Conservation (phyloP, 805 yeast species). For the Saccharomycopsis babjevae region DNA sequence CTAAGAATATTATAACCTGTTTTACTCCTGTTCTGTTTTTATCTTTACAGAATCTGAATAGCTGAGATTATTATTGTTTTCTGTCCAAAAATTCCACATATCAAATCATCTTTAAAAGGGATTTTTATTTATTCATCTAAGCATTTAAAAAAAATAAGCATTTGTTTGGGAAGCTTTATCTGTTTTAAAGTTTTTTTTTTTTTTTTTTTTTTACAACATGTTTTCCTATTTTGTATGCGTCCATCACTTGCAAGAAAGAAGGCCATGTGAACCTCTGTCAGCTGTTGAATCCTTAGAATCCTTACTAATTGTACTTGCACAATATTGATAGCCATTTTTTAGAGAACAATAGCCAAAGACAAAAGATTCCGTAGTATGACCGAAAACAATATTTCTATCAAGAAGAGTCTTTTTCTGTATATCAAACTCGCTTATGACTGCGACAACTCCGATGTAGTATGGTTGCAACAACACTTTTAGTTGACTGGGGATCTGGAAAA, state of each 20-base stretch:
- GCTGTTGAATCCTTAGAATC: background rate
- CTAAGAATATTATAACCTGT: no score
- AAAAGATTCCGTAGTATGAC: slow-evolving; percentile 32
- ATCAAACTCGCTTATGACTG: background rate
- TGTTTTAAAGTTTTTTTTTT: background rate
- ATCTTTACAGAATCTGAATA: no score
- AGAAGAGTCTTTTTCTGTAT: background rate
- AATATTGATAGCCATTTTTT: background rate
- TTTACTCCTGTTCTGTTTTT: no score
- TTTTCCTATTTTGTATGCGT: background rate
- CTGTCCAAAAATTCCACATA: no score
- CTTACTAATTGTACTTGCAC: background rate
- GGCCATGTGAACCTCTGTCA: background rate
- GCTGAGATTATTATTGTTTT: no score
- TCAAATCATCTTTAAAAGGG: no score
- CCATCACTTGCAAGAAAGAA: background rate
- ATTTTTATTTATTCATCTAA: no score
- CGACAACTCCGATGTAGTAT: slow-evolving; percentile 12
- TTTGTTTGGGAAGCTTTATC: background rate
- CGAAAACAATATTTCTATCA: slow-evolving; percentile 23
- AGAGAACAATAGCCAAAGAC: slow-evolving; percentile 22
- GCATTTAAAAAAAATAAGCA: no score
- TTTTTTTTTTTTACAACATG: background rate
- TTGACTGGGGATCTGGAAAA: background rate
- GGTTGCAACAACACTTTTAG: background rate